These are phyloP conservation scores for Colletotrichum navitas DNA, from an alignment of 2,329 filamentous ascomycete genomes.

Conservation along the genomic window DNA sequence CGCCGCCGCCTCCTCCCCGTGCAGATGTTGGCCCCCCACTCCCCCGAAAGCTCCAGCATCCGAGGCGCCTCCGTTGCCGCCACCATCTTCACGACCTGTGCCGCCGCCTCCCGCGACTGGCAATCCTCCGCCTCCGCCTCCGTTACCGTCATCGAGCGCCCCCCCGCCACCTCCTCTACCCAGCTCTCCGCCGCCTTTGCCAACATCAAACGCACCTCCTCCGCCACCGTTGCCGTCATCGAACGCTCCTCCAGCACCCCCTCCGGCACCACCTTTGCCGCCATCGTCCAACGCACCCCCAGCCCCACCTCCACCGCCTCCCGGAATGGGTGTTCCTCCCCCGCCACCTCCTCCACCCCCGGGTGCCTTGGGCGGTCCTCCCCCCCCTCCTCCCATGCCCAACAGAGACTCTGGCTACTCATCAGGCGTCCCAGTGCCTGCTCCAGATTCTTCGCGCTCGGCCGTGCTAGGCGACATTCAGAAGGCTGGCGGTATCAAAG, in stretches of 20 bases:
- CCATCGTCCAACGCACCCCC: conserved; percentile 49
- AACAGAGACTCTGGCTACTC: conserved; percentile 70
- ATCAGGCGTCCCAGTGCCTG: conserved; percentile 63
- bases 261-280: conserved; percentile 57
- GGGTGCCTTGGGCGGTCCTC: conserved; percentile 55
- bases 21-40: conserved; percentile 55
- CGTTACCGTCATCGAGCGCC: conserved; percentile 47
- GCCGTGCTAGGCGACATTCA: conserved; percentile 80
- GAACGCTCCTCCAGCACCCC: conserved; percentile 53
- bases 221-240: conserved; percentile 56
- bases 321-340: conserved; percentile 53
- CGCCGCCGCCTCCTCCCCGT: conserved; percentile 75
- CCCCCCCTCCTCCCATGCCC: conserved; percentile 67
- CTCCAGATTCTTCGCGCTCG: conserved; percentile 62
- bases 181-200: conserved; percentile 43
- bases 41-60: conserved; percentile 61
- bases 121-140: conserved; percentile 55
- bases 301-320: conserved; percentile 56
- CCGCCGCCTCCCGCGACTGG: conserved; percentile 64
- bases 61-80: conserved; percentile 63
- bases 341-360: conserved; percentile 54
- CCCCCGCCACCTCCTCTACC: conserved; percentile 55
- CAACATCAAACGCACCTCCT: conserved; percentile 48
- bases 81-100: conserved; percentile 64
- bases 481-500: conserved; percentile 73